Conservation (phyloP, 495 filamentous ascomycete species). For the Aspergillus taichungensis region DNA sequence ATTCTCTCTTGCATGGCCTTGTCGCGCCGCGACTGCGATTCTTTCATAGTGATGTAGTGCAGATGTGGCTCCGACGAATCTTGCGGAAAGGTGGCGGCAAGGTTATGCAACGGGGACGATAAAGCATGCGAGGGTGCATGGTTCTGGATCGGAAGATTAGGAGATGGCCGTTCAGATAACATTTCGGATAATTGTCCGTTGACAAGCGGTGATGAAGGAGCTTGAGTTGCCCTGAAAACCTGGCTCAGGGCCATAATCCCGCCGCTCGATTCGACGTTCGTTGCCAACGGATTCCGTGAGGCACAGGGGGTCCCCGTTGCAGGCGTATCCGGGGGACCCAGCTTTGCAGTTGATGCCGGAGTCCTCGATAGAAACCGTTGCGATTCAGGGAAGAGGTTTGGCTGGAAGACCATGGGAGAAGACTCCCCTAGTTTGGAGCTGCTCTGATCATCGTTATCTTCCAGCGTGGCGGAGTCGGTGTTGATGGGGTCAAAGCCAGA, state of each 20-base stretch:
- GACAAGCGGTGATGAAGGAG: slow-evolving; percentile 42
- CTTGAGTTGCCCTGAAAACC: slow-evolving; percentile 43
- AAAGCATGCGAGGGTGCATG: slow-evolving; percentile 25
- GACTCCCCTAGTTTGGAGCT: slow-evolving; percentile 29
- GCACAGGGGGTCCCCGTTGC: slow-evolving; percentile 28
- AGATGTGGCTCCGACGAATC: slow-evolving; percentile 40
- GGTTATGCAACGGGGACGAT: slow-evolving; percentile 29
- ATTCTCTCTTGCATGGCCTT: slow-evolving; percentile 27
- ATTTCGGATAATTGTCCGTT: slow-evolving; percentile 30
- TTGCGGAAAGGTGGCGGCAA: slow-evolving; percentile 18
- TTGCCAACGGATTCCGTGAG: slow-evolving; percentile 39
- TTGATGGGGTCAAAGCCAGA: slow-evolving; percentile 27
- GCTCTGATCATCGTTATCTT: slow-evolving; percentile 32
- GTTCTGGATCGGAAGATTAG: slow-evolving; percentile 40
- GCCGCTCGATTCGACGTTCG: slow-evolving; percentile 30
- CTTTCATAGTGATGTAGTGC: slow-evolving; percentile 43
- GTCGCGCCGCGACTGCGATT: slow-evolving; percentile 37
- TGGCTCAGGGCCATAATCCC: slow-evolving; percentile 43
- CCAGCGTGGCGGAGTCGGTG: slow-evolving; percentile 15
- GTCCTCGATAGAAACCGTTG: slow-evolving; percentile 40
- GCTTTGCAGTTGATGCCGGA: slow-evolving; percentile 32
- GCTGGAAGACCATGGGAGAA: slow-evolving; percentile 29
- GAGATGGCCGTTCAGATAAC: slow-evolving; percentile 42
- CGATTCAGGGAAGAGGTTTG: slow-evolving; percentile 41
- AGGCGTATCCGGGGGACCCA: slow-evolving; percentile 19